Evolutionary conservation across 2,329 filamentous ascomycete genomes (phyloP), one percentile per base, ranked within the genome.

Genomic region (Mariannaea sp.): DNA sequence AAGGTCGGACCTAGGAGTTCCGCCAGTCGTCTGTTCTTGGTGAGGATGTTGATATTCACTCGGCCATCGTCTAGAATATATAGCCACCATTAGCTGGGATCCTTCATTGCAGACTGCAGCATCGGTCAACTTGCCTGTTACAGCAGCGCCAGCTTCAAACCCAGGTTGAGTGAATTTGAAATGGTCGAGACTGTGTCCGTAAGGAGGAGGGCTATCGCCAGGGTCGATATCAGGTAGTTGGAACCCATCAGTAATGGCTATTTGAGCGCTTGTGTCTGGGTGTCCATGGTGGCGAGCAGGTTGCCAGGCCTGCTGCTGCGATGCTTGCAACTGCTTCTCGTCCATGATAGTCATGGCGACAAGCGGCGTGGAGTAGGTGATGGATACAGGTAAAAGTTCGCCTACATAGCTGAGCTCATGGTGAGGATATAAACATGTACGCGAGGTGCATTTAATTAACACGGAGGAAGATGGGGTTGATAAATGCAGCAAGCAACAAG

Each of bases 21-120:
- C 2, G 87, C 84, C 4, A 93, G 75, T 49, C 81, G 81, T 49
- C 79, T 75, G 61, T 81, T 85, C 60, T 84, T 86, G 68, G 91
- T 86, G 66, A 87, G 85, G 72, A 94, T 90, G 57, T 85, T 86
- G 74, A 94, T 91, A 66, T 91, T 85, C 63, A 94, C 80, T 66
- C 90, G 84, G 19, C 90, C 90, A 73, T 92, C 87, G 55, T 83
- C 88, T 85, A 27, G 17, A 38, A 51, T 46, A 60, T 20, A 49
- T 24, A 17, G 38, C 33, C 17, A 39, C 33, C 17, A 33, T 64
- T 56, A 67, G 62, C 44, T 48, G 48, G 26, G 42, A 32, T 27
- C 12, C 32, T 27, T 22, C 24, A 48, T 26, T 22, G 29, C 24
- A 27, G 3, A 13, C 17, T 13, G 9, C 2, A 26, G 30, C 3